Evolutionary conservation across 2,329 filamentous ascomycete species (phyloP), one percentile per base, ranked within the genome.

Genomic region (Coccinonectria pachysandricola): DNA sequence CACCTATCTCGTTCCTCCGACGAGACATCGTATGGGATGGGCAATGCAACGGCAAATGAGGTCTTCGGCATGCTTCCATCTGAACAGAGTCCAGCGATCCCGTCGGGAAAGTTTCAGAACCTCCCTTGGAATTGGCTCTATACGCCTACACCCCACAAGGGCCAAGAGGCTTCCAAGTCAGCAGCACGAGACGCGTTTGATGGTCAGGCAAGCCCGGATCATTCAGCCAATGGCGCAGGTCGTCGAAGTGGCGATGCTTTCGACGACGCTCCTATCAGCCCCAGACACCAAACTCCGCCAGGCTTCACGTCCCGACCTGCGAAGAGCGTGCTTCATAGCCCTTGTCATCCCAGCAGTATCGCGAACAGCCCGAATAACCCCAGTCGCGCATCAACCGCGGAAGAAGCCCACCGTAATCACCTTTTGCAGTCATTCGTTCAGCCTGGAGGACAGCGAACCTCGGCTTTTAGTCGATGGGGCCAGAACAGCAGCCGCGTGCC

Each of bases 11-110:
- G 50, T 11, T 49, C 48, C 4, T 46, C 49, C 3, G 48, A 46
- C 6, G 62, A 68, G 21, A 29, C 64, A 3, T 70, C 64, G 2
- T 73, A 71, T 34, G 69, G 65, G 10, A 70, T 73, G 66, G 60
- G 66, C 40, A 64, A 62, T 7, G 45, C 54, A 3, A 67, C 62
- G 6, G 62, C 67, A 14, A 62, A 67, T 24, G 65, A 68, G 11
- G 38, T 68, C 3, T 68, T 71, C 36, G 62, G 55, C 15, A 49
- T 56, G 21, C 40, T 59, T 21, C 49, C 45, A 9, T 43, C 54
- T 6, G 43, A 53, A 18, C 35, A 43, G 12, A 52, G 50, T 15
- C 50, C 51, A 15, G 43, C 40, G 2, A 34, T 35, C 5, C 46
- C 49, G 17, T 7, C 46, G 10, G 49, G 46, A 15, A 53, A 48